phyloP scores from a whole-genome alignment of 2,329 filamentous ascomycete genomes.

The Xylaria sp. region DNA sequence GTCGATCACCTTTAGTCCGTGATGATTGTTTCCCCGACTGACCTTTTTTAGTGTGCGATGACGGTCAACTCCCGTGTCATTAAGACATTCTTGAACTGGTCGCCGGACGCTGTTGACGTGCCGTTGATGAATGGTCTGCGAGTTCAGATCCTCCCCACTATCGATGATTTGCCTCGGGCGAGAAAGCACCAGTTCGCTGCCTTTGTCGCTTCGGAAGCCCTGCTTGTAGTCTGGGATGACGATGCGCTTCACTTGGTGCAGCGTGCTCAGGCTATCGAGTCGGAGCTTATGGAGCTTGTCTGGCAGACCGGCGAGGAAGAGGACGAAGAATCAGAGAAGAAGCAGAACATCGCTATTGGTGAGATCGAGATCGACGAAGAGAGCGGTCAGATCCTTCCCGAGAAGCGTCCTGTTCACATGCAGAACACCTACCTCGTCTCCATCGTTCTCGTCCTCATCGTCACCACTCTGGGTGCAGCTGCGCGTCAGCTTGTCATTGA shows the following conservation, averaged over 20 bases:
- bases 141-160: constrained; percentile 74
- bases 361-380: constrained; percentile 72
- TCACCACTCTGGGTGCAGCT: constrained; percentile 70
- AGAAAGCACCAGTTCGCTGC: constrained; percentile 82
- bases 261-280: constrained; percentile 74
- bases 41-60: constrained; percentile 68
- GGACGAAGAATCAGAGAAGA: constrained; percentile 63
- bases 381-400: constrained; percentile 68
- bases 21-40: not conserved
- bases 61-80: constrained; percentile 81
- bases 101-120: constrained; percentile 74
- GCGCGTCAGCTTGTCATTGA: constrained; percentile 73
- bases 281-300: constrained; percentile 77
- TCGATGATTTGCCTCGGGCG: constrained; percentile 72
- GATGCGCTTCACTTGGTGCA: constrained; percentile 73
- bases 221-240: constrained; percentile 84
- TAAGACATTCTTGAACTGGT: constrained; percentile 76
- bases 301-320: constrained; percentile 66
- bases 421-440: constrained; percentile 73
- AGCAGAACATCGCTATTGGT: constrained; percentile 46
- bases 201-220: constrained; percentile 72
- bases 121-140: constrained; percentile 78
- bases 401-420: constrained; percentile 70
- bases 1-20: constrained; percentile 28
- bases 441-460: constrained; percentile 69